Percentiles rank a stretch among this genome's conserved stretches.
phyloP scores from a whole-genome alignment of 805 yeast genomes.

The Lachancea lanzarotensis region DNA sequence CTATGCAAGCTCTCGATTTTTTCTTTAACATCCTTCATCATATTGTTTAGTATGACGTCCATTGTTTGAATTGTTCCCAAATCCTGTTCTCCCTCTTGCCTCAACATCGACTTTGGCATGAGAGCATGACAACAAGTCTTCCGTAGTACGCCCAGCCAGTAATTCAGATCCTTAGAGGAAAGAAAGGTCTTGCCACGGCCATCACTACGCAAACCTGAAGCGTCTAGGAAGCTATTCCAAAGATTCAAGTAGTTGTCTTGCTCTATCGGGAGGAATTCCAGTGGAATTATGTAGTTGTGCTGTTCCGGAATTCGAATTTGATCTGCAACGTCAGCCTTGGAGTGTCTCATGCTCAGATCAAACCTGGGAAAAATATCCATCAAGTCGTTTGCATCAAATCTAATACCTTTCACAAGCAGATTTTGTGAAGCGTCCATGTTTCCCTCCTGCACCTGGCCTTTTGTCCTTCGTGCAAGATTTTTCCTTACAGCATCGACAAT shows the following conservation, averaged over 20 bases:
- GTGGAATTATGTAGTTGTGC: slow-evolving; percentile 55
- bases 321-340: slow-evolving; percentile 71
- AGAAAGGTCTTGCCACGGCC: slow-evolving; percentile 45
- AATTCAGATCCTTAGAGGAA: slow-evolving; percentile 52
- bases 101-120: slow-evolving; percentile 18
- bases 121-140: slow-evolving; percentile 80
- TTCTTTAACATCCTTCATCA: slow-evolving; percentile 52
- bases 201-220: slow-evolving; percentile 45
- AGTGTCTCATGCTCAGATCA: slow-evolving; percentile 60
- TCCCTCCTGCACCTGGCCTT: not conserved
- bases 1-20: slow-evolving; percentile 46
- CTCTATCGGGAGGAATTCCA: slow-evolving; percentile 78
- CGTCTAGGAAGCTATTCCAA: slow-evolving; percentile 51
- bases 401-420: slow-evolving; percentile 16
- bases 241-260: slow-evolving; percentile 70
- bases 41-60: slow-evolving; percentile 59
- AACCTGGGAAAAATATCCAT: slow-evolving; percentile 45
- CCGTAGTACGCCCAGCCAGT: slow-evolving; percentile 64
- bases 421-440: not conserved
- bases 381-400: slow-evolving; percentile 37
- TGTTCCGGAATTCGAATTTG: slow-evolving; percentile 81
- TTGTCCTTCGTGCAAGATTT: not conserved
- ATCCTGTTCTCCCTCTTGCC: slow-evolving; percentile 6
- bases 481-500: slow-evolving; percentile 11
- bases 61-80: slow-evolving; percentile 31